Evolutionary conservation across 1,139 yeast genomes (phyloP), one percentile per base, ranked within the genome.

Genomic region (Geotrichum histeridarum): DNA sequence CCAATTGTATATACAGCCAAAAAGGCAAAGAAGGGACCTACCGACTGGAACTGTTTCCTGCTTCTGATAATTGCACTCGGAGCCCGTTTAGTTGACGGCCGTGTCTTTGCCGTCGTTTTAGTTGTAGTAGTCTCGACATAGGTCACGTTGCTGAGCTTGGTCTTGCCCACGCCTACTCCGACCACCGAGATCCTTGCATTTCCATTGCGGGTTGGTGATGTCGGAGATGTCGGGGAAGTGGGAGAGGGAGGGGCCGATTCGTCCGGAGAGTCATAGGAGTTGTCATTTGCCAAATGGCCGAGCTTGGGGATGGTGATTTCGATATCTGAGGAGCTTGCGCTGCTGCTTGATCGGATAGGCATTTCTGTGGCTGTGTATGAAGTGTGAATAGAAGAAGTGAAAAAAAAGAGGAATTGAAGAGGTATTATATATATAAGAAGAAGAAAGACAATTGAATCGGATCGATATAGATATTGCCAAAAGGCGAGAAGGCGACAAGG

Each of bases 221-320:
- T n/a, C n/a, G 27, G 31, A 27, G 14, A n/a, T n/a, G 27, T 22
- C 27, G 27, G 27, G 27, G 27, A 22, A 22, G 27, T 22, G 27
- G 27, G 27, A 3, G 27, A 22, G 4, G 27, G 27, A 5, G 27
- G 27, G 4, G 27, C 27, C 27, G 27, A 22, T 22, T 22, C 27
- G 14, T 42, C 46, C 12, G 51, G 36, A n/a, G 51, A 52, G 14
- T 53, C 53, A 50, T 53, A 53, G 47, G 37, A 39, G 27, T 53
- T 53, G 39, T 53, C 52, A 2, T 27, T 8, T 2, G 52, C 35
- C 11, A 53, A 48, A 30, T 53, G 55, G 36, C 55, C 55, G 14
- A 53, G 35, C 17, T 44, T 44, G 8, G 55, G 55, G 27, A 53
- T 14, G n/a, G 42, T 30, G 31, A 46, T 33, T 22, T 46, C 42